Base-by-base conservation (phyloP, 306 rosid species). In the Glycyrrhiza uralensis region DNA sequence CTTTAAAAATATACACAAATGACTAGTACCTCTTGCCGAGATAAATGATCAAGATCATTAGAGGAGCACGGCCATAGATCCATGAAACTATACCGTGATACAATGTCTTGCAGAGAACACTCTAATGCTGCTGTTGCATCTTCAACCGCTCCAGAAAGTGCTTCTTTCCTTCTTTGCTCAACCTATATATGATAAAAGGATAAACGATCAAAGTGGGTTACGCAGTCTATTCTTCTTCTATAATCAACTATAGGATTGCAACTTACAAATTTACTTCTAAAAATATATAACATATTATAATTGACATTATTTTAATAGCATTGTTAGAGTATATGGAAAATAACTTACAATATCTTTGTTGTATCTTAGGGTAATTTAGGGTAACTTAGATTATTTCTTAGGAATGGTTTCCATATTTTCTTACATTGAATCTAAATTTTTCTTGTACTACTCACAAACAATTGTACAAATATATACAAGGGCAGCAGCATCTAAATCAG, bases 21-120 rank as follows among this genome's bases (percentile, higher is more conserved):
- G 9, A 29, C 26, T 11, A 13, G 71, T 88, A 94, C 98, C 98
- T 94, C 92, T 77, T 89, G 95, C 38, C 89, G 79, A 18, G 92
- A 38, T 77, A 94, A 87, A 82, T 86, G 87, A 76, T 94, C 97
- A 82, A 94, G 87, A 66, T 89, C 96, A 72, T 81, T 86, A 7
- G 94, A 79, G 39, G 95, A 70, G 85, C 98, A 87, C 3, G 98
- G 98, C 98, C 97, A 89, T 52, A 91, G 88, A 72, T 90, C 98
- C 98, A 86, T 91, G 75, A 89, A 94, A 79, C 92, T 89, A 75
- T 94, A 94, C 24, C 97, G 90, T 33, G 96, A 89, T 39, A 87
- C 92, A 79, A 94, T 89, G 81, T 94, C 97, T 73, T 86, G 95
- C 52, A 94, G 75, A 50, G 97, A 86, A 80, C 92, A 71, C 77